Percentiles rank a stretch among this genome's conserved stretches.
Evolutionary conservation across 202 grass and related monocot genomes (phyloP).

Genomic region (Alloteropsis angusta): DNA sequence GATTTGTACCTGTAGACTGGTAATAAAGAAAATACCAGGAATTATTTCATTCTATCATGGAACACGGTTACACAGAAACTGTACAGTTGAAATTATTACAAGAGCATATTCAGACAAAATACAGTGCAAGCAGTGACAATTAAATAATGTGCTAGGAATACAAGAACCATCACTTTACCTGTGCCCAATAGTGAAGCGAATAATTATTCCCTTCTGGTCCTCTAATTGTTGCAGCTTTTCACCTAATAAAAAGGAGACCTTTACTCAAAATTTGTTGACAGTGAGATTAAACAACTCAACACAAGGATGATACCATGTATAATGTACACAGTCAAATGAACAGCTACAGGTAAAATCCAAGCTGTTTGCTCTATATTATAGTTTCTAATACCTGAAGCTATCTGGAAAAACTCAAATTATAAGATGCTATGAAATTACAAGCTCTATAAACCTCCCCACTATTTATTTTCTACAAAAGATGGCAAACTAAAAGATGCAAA

Average conservation of each 20-base stretch:
- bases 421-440: constrained; percentile 9
- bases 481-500: not conserved
- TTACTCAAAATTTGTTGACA: constrained; percentile 1
- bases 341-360: not conserved
- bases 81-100: constrained; percentile 2
- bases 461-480: not conserved
- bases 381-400: not conserved
- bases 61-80: not conserved
- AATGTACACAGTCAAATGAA: not conserved
- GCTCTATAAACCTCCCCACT: not conserved
- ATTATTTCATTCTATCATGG: not conserved
- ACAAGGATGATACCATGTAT: not conserved
- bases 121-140: not conserved
- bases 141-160: not conserved
- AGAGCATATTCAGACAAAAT: constrained; percentile 1
- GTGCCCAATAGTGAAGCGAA: constrained; percentile 84
- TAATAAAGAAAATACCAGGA: not conserved
- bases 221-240: constrained; percentile 58
- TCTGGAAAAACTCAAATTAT: not conserved
- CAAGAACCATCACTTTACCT: constrained; percentile 46
- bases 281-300: not conserved
- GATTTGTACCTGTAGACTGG: not conserved
- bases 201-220: constrained; percentile 70
- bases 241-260: constrained; percentile 35
- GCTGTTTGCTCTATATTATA: not conserved